Evolutionary conservation across 1,284 basidiomycete genomes (phyloP).

Genomic region (Ceratorhiza oryzae-sativae): DNA sequence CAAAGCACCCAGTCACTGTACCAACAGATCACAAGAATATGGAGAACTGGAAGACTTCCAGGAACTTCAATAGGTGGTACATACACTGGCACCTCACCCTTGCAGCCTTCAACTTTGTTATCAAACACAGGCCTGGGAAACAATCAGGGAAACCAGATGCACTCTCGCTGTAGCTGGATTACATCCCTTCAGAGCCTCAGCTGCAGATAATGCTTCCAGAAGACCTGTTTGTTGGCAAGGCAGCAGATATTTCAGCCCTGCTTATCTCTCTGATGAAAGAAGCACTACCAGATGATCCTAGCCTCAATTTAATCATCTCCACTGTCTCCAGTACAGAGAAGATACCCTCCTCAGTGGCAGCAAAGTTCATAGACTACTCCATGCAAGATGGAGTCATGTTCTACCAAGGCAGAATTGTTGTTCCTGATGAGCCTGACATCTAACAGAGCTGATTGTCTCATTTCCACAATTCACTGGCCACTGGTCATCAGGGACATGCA

Average conservation of each 20-base stretch:
- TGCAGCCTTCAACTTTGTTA: constrained; percentile 43
- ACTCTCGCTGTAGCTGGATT: constrained; percentile 44
- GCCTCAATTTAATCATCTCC: not conserved
- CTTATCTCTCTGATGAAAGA: not conserved
- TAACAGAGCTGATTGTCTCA: constrained; percentile 2
- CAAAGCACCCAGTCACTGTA: constrained; percentile 40
- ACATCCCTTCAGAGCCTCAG: not conserved
- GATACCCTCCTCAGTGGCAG: not conserved
- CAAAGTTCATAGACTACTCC: not conserved
- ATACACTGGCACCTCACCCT: constrained; percentile 46
- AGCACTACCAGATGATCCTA: not conserved
- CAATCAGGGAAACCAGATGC: constrained; percentile 46
- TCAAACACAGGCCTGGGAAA: constrained; percentile 46
- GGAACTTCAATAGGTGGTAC: constrained; percentile 45
- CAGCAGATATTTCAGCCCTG: not conserved
- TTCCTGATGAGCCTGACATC: constrained; percentile 20
- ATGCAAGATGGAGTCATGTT: constrained; percentile 8
- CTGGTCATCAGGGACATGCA: constrained; percentile 48
- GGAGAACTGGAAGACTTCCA: constrained; percentile 45
- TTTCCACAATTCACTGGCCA: constrained; percentile 26
- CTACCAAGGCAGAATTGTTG: constrained; percentile 22
- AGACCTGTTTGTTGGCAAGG: not conserved
- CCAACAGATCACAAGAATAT: constrained; percentile 46
- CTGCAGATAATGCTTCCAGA: not conserved
- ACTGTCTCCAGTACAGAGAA: no score